Base-by-base conservation (phyloP, 2,329 filamentous ascomycete species). In the Ceratocystis harringtonii region DNA sequence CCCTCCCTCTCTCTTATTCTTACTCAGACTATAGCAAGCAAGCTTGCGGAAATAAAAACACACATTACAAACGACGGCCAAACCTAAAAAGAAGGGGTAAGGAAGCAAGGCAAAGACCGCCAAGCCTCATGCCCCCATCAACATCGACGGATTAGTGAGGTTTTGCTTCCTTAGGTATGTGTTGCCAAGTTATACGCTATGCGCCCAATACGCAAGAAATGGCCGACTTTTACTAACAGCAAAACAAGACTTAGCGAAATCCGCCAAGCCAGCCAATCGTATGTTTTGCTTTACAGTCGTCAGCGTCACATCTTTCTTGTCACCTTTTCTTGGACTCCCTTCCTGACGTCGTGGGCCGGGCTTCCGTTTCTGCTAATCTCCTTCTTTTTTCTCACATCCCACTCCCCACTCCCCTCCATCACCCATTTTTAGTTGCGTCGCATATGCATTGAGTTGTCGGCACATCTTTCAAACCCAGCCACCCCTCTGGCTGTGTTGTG, bases 381-480 rank as follows among this genome's bases (percentile, higher is more conserved):
- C 52, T 28, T 19, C 22, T 22, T 57, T 36, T 12, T 2, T 12
- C 52, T 57, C 52, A 28, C 19, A 8, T 15, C 22, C 8, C 50
- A 48, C 44, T 19, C 17, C n/a, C 17, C 44, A 48, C 44, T n/a
- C 44, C 44, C n/a, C 50, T 28, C 52, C 25, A 57, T 30, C 1
- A 28, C 5, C 52, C 52, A 57, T 57, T 57, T 57, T 57, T 57
- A 57, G 52, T 57, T 57, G 52, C 52, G 6, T 57, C 52, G 25
- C 52, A 57, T 57, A 57, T 57, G 52, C 52, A 57, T 57, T 30
- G 28, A 57, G 22, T 15, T 57, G 52, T 28, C 52, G 52, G 52
- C 52, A 57, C 52, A 57, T 57, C 52, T 57, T 17, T 32, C 52
- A 30, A 57, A 6, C 52, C 30, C 52, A 19, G 52, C 52, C 52